A percentile compares a stretch with the other conserved stretches of the same genome.
Conservation (phyloP, 768 basidiomycete species). For the Paxillus involutus region DNA sequence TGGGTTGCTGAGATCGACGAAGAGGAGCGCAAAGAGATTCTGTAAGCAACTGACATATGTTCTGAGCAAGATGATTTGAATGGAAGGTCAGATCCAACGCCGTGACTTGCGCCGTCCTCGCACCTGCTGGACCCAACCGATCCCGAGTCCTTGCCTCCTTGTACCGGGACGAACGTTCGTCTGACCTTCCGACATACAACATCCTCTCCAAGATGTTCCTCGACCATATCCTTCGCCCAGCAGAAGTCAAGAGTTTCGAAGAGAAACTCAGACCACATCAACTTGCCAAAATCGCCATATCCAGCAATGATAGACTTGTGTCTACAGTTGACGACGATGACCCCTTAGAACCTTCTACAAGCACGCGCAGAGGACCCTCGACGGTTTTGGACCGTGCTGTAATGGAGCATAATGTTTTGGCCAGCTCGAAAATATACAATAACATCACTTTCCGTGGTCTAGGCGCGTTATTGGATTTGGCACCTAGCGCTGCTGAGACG, state of each 20-base stretch:
- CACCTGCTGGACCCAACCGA: constrained; percentile 95
- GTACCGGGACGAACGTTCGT: constrained; percentile 89
- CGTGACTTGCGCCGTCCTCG: constrained; percentile 94
- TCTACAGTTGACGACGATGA: constrained; percentile 62
- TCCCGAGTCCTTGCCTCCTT: constrained; percentile 91
- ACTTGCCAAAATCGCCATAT: constrained; percentile 86
- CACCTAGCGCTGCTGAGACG: constrained; percentile 90
- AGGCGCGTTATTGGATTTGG: constrained; percentile 84
- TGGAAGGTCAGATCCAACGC: constrained; percentile 66
- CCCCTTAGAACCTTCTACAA: constrained; percentile 52
- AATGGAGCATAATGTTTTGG: constrained; percentile 97
- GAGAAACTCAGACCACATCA: constrained; percentile 87
- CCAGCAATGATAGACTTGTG: constrained; percentile 78
- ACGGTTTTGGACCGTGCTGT: constrained; percentile 97
- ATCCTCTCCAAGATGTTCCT: constrained; percentile 98
- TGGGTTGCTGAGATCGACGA: constrained; percentile 91
- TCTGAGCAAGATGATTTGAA: constrained; percentile 8
- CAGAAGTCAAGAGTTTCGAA: constrained; percentile 90
- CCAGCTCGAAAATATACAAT: constrained; percentile 95
- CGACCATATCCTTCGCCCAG: constrained; percentile 90
- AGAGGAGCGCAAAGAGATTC: constrained; percentile 85
- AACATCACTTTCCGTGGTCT: constrained; percentile 97
- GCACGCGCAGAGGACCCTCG: constrained; percentile 86
- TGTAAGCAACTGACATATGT: constrained; percentile 52
- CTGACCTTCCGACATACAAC: constrained; percentile 76